Conservation (phyloP, 352 stramenopile genomes). For the Pythium phragmitis region DNA sequence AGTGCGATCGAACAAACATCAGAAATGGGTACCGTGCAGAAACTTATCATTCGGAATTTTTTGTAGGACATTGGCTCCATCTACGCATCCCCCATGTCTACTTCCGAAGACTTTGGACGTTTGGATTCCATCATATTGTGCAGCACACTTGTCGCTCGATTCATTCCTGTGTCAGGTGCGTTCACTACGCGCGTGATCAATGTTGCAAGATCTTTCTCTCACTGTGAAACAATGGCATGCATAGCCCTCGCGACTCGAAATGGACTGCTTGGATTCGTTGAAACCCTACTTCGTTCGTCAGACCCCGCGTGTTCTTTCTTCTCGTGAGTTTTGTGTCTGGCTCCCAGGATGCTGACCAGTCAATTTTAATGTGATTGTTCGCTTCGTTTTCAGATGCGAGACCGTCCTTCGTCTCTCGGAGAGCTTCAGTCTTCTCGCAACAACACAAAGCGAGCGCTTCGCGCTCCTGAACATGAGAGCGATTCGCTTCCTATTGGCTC, state of each 20-base stretch:
- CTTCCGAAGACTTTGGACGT: slow-evolving; percentile 18
- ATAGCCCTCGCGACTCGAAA: not conserved
- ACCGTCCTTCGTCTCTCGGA: slow-evolving; percentile 20
- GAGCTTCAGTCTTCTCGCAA: slow-evolving; percentile 14
- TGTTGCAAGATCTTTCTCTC: not conserved
- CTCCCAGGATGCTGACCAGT: not conserved
- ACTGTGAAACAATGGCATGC: not conserved
- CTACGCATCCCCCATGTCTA: slow-evolving; percentile 9
- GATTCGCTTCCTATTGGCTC: slow-evolving; percentile 24
- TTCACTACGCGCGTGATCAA: not conserved
- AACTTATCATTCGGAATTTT: slow-evolving; percentile 4
- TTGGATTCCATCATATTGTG: slow-evolving; percentile 33
- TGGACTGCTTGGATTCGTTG: slow-evolving; percentile 19
- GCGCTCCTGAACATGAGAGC: slow-evolving; percentile 18
- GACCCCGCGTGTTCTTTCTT: slow-evolving; percentile 14
- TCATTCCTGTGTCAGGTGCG: slow-evolving; percentile 23
- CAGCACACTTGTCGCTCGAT: slow-evolving; percentile 32
- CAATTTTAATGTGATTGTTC: not conserved
- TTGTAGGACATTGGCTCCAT: slow-evolving; percentile 29
- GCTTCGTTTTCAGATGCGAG: slow-evolving; percentile 5
- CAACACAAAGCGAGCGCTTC: slow-evolving; percentile 7
- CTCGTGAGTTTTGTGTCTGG: slow-evolving; percentile 13
- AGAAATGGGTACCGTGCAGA: not conserved
- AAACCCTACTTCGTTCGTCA: slow-evolving; percentile 18
- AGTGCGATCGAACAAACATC: not conserved